Base-by-base conservation (phyloP, 2,329 filamentous ascomycete species). In the Arthrobotrys megalospora region DNA sequence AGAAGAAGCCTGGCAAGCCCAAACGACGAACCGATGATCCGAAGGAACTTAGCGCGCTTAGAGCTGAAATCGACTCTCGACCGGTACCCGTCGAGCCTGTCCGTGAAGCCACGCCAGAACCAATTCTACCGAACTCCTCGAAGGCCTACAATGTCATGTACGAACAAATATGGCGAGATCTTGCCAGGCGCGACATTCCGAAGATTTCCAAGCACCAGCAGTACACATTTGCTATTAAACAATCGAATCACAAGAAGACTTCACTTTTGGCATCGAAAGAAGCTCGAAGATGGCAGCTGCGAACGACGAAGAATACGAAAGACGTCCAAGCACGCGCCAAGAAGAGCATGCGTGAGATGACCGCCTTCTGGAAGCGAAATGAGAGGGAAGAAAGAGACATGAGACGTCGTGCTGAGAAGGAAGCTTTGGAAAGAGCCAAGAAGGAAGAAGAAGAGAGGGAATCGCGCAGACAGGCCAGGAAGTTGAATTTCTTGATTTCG, bases 321-420 rank as follows among this genome's bases (percentile, higher is more conserved):
- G 96, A 99, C 84, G 92, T 97, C 3, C 96, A 98, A 84, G 96
- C 96, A 48, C 91, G 96, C 58, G 96, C 96, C 75, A 99, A 99
- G 88, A 92, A 96, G 81, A 95, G 95, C 76, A 99, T 99, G 96
- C 91, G 96, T 83, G 96, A 99, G 85, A 99, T 99, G 96, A 96
- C 97, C 89, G 91, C 93, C 73, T 99, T 98, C 88, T 99, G 96
- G 96, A 98, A 98, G 86, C 92, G 95, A 72, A 99, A 99, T 84
- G 96, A 99, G 85, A 92, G 95, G 66, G 96, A 99, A 84, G 96
- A 99, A 84, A 93, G 96, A 78, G 96, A 99, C 84, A 87, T 96
- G 80, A 91, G 96, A 81, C 96, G 97, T 86, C 91, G 94, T 65
- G 96, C 96, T 4, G 96, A 99, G 87, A 93, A 92, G 84, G 94